Percentiles rank a stretch among this genome's conserved stretches.
Evolutionary conservation across 2,329 filamentous ascomycete species (phyloP).

Genomic region (Fusarium avenaceum): DNA sequence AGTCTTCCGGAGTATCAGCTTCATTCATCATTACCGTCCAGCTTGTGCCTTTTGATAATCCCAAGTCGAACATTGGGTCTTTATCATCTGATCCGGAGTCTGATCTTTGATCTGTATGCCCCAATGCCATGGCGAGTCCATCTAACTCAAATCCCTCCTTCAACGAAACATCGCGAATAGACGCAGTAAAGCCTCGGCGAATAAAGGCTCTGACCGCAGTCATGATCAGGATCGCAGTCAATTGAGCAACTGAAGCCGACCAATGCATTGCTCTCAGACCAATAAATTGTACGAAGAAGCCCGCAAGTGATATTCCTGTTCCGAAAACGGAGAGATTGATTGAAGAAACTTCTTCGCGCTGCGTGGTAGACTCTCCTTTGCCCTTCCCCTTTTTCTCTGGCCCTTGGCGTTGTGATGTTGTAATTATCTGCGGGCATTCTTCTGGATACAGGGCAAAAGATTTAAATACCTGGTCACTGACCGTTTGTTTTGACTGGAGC

Average conservation of each 20-base stretch:
- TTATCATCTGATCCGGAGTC: not conserved
- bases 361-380: no score
- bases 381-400: no score
- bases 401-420: not conserved
- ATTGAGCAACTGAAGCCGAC: conserved; percentile 5
- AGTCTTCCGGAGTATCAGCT: no score
- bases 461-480: conserved; percentile 51
- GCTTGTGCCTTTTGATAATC: not conserved
- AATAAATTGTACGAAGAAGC: conserved; percentile 19
- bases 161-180: not conserved
- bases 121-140: not conserved
- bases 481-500: conserved; percentile 48
- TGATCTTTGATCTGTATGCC: not conserved
- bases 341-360: not conserved
- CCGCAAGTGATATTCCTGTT: not conserved
- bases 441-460: conserved; percentile 37
- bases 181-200: not conserved
- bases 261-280: conserved; percentile 20
- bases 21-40: not conserved
- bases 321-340: not conserved
- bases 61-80: not conserved
- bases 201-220: not conserved
- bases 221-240: not conserved
- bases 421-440: not conserved
- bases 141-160: conserved; percentile 1